Conservation (phyloP, 176 grass and related monocot species). For the Musa acuminata region DNA sequence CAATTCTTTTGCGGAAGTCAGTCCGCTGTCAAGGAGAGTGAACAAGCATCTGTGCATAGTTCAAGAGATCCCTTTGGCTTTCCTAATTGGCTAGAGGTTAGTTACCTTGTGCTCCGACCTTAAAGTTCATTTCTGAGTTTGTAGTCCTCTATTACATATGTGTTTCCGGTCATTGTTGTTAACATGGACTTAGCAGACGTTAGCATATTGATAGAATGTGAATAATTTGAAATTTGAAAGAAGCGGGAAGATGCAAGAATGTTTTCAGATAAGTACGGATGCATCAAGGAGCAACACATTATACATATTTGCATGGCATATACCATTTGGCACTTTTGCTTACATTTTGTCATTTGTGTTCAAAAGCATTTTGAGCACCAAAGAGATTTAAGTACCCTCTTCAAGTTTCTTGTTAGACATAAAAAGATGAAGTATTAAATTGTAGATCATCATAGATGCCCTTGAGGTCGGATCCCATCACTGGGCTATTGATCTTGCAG, state of each 20-base stretch:
- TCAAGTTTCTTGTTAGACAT: neutral
- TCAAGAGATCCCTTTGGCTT: constrained; percentile 31
- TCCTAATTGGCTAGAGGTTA: constrained; percentile 80
- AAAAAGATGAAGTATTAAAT: neutral
- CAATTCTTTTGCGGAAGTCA: constrained; percentile 31
- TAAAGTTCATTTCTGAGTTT: neutral
- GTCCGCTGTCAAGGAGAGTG: constrained; percentile 16
- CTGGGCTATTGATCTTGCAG: no score
- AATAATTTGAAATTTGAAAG: neutral
- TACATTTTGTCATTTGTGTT: neutral
- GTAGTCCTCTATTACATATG: neutral
- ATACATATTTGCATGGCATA: neutral
- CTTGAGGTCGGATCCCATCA: no score
- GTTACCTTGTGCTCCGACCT: constrained; percentile 1
- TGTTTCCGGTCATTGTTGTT: neutral
- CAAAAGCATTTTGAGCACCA: neutral
- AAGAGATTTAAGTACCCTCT: neutral
- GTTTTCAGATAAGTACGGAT: neutral
- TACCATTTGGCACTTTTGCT: neutral
- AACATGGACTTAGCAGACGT: neutral
- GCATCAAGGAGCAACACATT: neutral
- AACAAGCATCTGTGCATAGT: constrained; percentile 9
- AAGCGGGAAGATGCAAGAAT: neutral
- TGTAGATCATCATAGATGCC: no score
- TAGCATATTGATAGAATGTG: neutral